Percentiles rank a stretch among this genome's conserved stretches.
phyloP scores from a whole-genome alignment of 768 basidiomycete genomes.

The Tulasnella sp. region DNA sequence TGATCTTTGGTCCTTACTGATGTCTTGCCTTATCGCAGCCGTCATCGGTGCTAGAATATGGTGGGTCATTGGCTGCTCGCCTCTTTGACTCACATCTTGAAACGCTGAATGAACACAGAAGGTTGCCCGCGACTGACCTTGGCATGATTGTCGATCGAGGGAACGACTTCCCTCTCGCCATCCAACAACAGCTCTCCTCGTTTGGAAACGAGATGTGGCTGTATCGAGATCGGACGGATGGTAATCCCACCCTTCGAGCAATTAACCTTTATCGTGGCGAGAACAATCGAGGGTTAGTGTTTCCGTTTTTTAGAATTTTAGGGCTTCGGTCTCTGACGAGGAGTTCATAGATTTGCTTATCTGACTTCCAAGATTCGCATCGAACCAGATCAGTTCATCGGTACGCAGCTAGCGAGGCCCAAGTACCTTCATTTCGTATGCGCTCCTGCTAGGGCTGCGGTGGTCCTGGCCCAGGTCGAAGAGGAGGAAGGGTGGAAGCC shows the following conservation, averaged over 20 bases:
- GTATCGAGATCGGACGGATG: slow-evolving; percentile 48
- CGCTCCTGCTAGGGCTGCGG: slow-evolving; percentile 59
- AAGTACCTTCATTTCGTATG: slow-evolving; percentile 71
- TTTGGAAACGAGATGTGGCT: slow-evolving; percentile 73
- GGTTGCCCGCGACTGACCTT: slow-evolving; percentile 53
- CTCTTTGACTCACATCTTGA: not conserved
- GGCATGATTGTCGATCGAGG: slow-evolving; percentile 85
- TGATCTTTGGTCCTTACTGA: not conserved
- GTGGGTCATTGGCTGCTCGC: slow-evolving; percentile 28
- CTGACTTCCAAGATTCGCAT: slow-evolving; percentile 60
- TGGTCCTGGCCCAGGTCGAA: slow-evolving; percentile 54
- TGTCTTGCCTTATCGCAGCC: slow-evolving; percentile 28
- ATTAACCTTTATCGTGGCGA: slow-evolving; percentile 69
- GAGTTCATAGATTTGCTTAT: slow-evolving; percentile 57
- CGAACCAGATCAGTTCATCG: slow-evolving; percentile 54
- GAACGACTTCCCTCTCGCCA: slow-evolving; percentile 53
- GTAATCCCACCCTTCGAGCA: slow-evolving; percentile 52
- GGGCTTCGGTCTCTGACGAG: not conserved
- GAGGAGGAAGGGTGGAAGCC: slow-evolving; percentile 51
- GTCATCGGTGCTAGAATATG: slow-evolving; percentile 74
- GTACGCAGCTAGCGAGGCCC: slow-evolving; percentile 41
- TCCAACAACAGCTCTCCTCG: slow-evolving; percentile 43
- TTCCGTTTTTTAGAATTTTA: slow-evolving; percentile 14
- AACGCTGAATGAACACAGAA: slow-evolving; percentile 23
- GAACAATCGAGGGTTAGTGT: slow-evolving; percentile 45